phyloP scores from a whole-genome alignment of 2,329 filamentous ascomycete species.

The Paecilomyces fulvus region DNA sequence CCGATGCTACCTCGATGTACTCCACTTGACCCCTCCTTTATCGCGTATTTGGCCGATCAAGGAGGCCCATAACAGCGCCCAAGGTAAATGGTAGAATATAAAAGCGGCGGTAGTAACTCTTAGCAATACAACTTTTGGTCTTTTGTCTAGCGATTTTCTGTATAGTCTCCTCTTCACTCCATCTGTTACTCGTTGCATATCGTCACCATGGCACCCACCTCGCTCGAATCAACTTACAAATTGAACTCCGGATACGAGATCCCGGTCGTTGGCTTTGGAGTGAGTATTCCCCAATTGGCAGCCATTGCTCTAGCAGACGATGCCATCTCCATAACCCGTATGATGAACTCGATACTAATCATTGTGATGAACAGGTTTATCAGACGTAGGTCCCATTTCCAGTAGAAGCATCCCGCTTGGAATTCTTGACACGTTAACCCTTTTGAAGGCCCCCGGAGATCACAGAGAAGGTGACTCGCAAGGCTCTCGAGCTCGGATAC shows the following conservation, averaged over 20 bases:
- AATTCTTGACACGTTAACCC: background rate
- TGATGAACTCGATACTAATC: background rate
- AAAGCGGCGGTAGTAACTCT: background rate
- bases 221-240: slow-evolving; percentile 29
- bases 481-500: slow-evolving; percentile 50
- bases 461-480: slow-evolving; percentile 49
- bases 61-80: background rate
- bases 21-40: background rate
- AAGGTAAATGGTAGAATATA: background rate
- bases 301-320: background rate
- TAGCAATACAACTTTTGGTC: background rate
- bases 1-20: too few relatives aligned
- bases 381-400: slow-evolving; percentile 24
- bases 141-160: background rate
- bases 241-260: slow-evolving; percentile 33
- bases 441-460: slow-evolving; percentile 43
- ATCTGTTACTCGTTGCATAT: background rate
- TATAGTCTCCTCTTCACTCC: background rate
- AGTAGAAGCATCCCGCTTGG: too few relatives aligned
- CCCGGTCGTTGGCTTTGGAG: slow-evolving; percentile 34
- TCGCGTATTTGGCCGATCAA: background rate
- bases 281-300: slow-evolving; percentile 15
- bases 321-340: background rate
- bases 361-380: slow-evolving; percentile 25
- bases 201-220: slow-evolving; percentile 17